Evolutionary conservation across 2,329 filamentous ascomycete species (phyloP), one percentile per base, ranked within the genome.

Genomic region (Aaosphaeria pasadenensis): DNA sequence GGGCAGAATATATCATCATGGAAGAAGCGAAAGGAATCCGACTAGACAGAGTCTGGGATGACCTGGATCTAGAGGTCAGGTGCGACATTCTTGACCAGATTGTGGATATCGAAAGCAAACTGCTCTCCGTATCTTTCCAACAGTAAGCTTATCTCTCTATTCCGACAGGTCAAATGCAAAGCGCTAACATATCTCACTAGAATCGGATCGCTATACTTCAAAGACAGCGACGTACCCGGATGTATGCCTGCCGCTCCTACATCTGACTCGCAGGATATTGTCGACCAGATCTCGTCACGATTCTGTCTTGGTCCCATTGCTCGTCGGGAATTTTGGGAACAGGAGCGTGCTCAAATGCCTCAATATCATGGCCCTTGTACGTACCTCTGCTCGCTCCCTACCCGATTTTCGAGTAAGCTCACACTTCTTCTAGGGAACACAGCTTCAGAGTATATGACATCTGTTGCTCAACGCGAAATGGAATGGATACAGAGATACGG

Each of bases 401-500:
- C 42, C 4, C 43, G 33, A 46, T n/a, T 49, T 13, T 39, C 7
- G 28, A 29, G 42, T 46, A 43, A 31, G 47, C 50, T 56, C 24
- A 52, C n/a, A 47, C 38, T 45, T 11, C 41, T 46, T 46, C 2
- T 45, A 65, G 60, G 60, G 58, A 49, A 35, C 50, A 58, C 59
- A 49, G 46, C 59, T 33, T 40, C 32, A 48, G 50, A 58, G 38
- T 63, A 63, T 42, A 49, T 62, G 7, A 30, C 58, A 42, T 57
- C 69, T 33, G 48, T 71, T 42, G 67, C 62, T 48, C 44, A 52
- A 30, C 62, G 65, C 48, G 69, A 72, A 52, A 63, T 66, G 28
- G 52, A 62, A 11, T 69, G 64, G 56, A 58, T 70, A n/a, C 56
- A 54, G 53, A n/a, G 44, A 67, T 40, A 44, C 50, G 7, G 40